Percentiles rank a stretch among this genome's conserved stretches.
These are phyloP conservation scores for Sarocladium strictum DNA, from an alignment of 2,329 filamentous ascomycete species.

Conservation along the genomic window DNA sequence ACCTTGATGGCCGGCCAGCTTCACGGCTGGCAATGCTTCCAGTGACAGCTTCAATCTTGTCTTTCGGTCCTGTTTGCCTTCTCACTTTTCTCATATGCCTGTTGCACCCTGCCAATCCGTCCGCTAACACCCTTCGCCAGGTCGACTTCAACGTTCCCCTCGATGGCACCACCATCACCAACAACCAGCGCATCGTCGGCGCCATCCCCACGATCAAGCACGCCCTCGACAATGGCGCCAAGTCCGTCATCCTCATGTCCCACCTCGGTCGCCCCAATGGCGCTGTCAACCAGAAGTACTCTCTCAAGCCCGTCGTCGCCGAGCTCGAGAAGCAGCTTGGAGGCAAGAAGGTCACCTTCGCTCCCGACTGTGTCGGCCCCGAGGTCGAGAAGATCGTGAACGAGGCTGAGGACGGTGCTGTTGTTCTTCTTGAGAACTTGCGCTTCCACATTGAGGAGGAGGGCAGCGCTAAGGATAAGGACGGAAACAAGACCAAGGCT, in stretches of 20 bases:
- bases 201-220: constrained; percentile 94
- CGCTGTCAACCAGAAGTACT: constrained; percentile 86
- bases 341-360: constrained; percentile 78
- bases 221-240: constrained; percentile 82
- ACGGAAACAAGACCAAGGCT: constrained; percentile 97
- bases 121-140: constrained; percentile 36
- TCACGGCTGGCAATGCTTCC: not conserved
- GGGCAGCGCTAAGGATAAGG: constrained; percentile 86
- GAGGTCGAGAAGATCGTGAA: constrained; percentile 87
- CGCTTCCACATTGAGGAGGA: constrained; percentile 98
- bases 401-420: constrained; percentile 71
- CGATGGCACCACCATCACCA: constrained; percentile 87
- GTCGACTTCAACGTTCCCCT: constrained; percentile 99
- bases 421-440: constrained; percentile 94
- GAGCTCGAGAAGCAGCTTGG: constrained; percentile 88
- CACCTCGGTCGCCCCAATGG: constrained; percentile 95
- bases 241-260: constrained; percentile 94
- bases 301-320: constrained; percentile 81
- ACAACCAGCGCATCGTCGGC: constrained; percentile 96
- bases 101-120: not conserved
- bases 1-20: constrained; percentile 4
- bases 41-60: not conserved
- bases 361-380: constrained; percentile 82
- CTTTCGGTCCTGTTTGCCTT: too few relatives aligned
- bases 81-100: too few relatives aligned